Evolutionary conservation across 352 stramenopile species (phyloP).

Genomic region (Pilasporangium apinafurcum): DNA sequence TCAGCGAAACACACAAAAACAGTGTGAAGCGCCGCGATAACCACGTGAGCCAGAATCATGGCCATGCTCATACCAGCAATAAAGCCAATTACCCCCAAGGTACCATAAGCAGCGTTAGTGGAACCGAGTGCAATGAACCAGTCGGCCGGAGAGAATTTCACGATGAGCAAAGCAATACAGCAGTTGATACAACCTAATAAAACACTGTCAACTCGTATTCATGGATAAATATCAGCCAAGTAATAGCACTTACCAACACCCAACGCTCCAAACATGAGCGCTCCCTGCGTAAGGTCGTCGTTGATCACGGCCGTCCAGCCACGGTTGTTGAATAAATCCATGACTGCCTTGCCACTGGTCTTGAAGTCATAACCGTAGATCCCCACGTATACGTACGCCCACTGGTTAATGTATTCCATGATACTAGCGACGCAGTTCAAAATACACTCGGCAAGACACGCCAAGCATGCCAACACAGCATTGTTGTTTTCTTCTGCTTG

Average conservation of each 20-base stretch:
- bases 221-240: no score
- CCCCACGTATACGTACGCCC: slow-evolving; percentile 87
- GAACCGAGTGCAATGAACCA: slow-evolving; percentile 59
- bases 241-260: no score
- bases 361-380: slow-evolving; percentile 87
- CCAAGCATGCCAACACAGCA: slow-evolving; percentile 63
- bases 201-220: no score
- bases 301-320: slow-evolving; percentile 89
- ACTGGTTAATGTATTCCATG: slow-evolving; percentile 90
- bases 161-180: slow-evolving; percentile 58
- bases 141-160: slow-evolving; percentile 47
- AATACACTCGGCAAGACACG: slow-evolving; percentile 84
- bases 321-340: slow-evolving; percentile 80
- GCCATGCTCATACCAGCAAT: slow-evolving; percentile 80
- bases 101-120: slow-evolving; percentile 32
- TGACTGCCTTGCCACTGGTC: slow-evolving; percentile 82
- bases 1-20: slow-evolving; percentile 87
- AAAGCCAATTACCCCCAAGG: slow-evolving; percentile 65
- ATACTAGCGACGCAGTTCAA: slow-evolving; percentile 78
- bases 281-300: slow-evolving; percentile 79
- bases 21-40: slow-evolving; percentile 81
- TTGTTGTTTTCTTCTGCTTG: slow-evolving; percentile 76
- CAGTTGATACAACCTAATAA: slow-evolving; percentile 51
- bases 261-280: slow-evolving; percentile 76
- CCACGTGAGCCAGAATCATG: slow-evolving; percentile 75